These are phyloP conservation scores for Physcomitrellopsis africana DNA, from an alignment of 225 moss, liverwort and hornwort species.

Conservation along the genomic window DNA sequence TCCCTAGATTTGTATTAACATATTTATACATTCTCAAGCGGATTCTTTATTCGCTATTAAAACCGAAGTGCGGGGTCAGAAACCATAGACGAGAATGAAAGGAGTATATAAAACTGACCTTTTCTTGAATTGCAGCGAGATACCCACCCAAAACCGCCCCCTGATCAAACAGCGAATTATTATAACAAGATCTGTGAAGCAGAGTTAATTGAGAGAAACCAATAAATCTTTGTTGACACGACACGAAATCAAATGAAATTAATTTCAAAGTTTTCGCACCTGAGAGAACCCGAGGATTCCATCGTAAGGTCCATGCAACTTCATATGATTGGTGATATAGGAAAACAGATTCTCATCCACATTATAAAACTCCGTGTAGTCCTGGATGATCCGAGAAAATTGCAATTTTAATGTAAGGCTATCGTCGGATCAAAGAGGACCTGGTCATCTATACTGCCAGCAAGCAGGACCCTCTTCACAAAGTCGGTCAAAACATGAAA, in stretches of 20 bases:
- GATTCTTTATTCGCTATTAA: not conserved
- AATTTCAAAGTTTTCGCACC: slow-evolving; percentile 34
- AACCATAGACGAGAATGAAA: not conserved
- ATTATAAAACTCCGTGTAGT: slow-evolving; percentile 56
- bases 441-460: slow-evolving; percentile 7
- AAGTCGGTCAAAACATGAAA: not conserved
- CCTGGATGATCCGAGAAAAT: slow-evolving; percentile 41
- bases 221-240: too few species aligned
- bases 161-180: slow-evolving; percentile 36
- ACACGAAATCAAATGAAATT: too few species aligned
- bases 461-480: slow-evolving; percentile 1
- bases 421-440: not conserved
- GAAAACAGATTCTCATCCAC: slow-evolving; percentile 67
- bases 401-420: not conserved
- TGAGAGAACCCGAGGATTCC: slow-evolving; percentile 88
- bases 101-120: slow-evolving; percentile 36
- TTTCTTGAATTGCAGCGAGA: slow-evolving; percentile 72
- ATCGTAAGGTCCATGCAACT: slow-evolving; percentile 88
- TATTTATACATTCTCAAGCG: not conserved
- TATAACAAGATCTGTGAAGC: too few species aligned
- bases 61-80: not conserved
- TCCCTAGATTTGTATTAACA: not conserved
- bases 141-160: slow-evolving; percentile 57
- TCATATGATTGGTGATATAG: slow-evolving; percentile 67
- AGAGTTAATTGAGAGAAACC: too few species aligned